Base-by-base conservation (phyloP, 345 rosid species). In the Melastoma malabathricum region DNA sequence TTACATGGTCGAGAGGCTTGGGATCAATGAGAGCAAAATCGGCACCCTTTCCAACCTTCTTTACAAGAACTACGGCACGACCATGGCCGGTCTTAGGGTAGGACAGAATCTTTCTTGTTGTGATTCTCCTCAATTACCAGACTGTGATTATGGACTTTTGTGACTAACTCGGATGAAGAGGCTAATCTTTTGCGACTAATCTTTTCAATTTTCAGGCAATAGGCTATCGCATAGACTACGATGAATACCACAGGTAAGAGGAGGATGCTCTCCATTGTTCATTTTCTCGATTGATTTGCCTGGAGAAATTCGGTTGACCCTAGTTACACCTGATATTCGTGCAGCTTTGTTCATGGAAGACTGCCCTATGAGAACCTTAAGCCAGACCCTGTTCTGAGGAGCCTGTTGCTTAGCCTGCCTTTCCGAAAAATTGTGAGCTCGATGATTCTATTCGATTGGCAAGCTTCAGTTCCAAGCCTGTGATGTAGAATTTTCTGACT, bases 1-100 rank as follows among this genome's bases (percentile, higher is more conserved):
- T 68, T 92, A 82, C 48, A 84, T 92, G 97, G 68, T 76, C 55
- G 98, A 92, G 62, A 61, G 64, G 52, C 86, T 92, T 38, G 86
- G 97, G 55, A 82, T 92, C 51, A 77, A 83, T 1, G 57, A 60
- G 62, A 74, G 71, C 68, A 77, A 79, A 57, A 67, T 92, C 48
- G 61, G 60, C 31, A 87, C 74, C 23, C 61, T 87, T 69, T 84
- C 90, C 57, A 72, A 84, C 52, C 67, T 74, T 29, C 75, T 81
- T 34, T 92, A 92, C 78, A 87, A 77, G 74, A 81, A 92, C 58
- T 87, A 87, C 61, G 98, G 98, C 54, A 92, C 98, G 52, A 92
- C 98, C 64, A 84, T 87, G 97, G 97, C 98, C 59, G 98, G 98
- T 57, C 97, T 92, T 18, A 74, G 94, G 74, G 98, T 90, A 80